Base-by-base conservation (phyloP, 352 stramenopile genomes). In the Pythium aphanidermatum region DNA sequence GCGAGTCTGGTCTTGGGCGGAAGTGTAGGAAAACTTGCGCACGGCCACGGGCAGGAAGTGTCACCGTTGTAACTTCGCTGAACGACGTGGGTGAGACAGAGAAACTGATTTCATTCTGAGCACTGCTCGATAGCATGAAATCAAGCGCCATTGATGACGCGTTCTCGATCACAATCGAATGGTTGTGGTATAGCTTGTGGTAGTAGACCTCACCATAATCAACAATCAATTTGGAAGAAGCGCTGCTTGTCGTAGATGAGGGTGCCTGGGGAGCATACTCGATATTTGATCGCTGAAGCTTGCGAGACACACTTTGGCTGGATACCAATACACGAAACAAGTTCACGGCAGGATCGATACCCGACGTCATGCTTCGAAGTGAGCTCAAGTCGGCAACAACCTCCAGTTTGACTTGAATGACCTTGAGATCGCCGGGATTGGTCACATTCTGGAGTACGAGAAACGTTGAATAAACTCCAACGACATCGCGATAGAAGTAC, bases 1-100 rank as follows among this genome's bases (percentile, higher is more conserved):
- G n/a, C n/a, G n/a, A n/a, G n/a, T n/a, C 73, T 10, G 77, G 77
- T n/a, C 75, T 70, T 14, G 82, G 82, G 16, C 82, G 71, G 36
- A 87, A 94, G 50, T 94, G 79, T n/a, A 94, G 43, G 49, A 94
- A 94, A 2, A 94, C 76, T 67, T 94, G 82, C 39, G 87, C 79
- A 10, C 75, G 75, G 16, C 60, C 57, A 43, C 85, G 75, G 0
- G 79, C 74, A 29, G 63, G 71, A 0, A 94, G 63, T 0, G 79
- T 92, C 17, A 94, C 67, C 1, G 75, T 83, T 2, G 75, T 74
- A 2, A 94, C 74, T 38, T 94, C 82, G 14, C 71, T 91, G 39
- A 92, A 90, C 16, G 82, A 91, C 32, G 80, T 90, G 7, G 75
- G 78, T 2, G 82, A 88, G 24, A 86, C 60, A 0, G 79, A 94